Conservation (phyloP, 768 basidiomycete genomes). For the Phlebiopsis gigantea region DNA sequence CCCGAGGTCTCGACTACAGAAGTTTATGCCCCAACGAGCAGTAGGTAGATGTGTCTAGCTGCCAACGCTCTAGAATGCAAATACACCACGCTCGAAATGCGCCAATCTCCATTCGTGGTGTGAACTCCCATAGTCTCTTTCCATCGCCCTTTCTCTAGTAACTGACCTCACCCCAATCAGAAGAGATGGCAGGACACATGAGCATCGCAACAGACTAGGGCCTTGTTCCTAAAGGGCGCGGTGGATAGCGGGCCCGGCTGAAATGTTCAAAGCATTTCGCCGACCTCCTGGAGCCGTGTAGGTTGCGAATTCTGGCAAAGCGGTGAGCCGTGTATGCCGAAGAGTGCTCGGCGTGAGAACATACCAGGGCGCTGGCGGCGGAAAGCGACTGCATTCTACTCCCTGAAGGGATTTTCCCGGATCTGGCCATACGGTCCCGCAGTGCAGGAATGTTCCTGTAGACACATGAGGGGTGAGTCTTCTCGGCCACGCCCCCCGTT, state of each 20-base stretch:
- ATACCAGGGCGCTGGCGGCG: background rate
- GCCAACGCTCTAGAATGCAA: too few species aligned
- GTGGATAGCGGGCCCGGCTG: background rate
- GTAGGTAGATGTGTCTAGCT: background rate
- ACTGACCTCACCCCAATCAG: background rate
- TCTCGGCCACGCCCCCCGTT: background rate
- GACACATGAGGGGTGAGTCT: background rate
- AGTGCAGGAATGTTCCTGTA: background rate
- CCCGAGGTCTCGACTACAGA: too few species aligned
- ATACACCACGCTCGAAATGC: too few species aligned
- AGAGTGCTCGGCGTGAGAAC: background rate
- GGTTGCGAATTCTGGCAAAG: background rate
- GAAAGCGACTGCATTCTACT: background rate
- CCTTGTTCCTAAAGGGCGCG: background rate
- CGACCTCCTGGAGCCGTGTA: background rate
- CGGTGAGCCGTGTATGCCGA: background rate
- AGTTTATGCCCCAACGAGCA: background rate
- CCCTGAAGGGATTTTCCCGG: conserved; percentile 1
- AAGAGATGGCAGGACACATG: background rate
- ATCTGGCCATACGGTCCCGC: conserved; percentile 1
- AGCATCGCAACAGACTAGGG: background rate
- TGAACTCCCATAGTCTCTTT: background rate
- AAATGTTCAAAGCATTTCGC: background rate
- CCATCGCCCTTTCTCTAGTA: background rate
- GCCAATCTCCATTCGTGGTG: background rate